Percentiles rank a stretch among this genome's conserved stretches.
Conservation (phyloP, 2,329 filamentous ascomycete species). For the Cladosporium halotolerans region DNA sequence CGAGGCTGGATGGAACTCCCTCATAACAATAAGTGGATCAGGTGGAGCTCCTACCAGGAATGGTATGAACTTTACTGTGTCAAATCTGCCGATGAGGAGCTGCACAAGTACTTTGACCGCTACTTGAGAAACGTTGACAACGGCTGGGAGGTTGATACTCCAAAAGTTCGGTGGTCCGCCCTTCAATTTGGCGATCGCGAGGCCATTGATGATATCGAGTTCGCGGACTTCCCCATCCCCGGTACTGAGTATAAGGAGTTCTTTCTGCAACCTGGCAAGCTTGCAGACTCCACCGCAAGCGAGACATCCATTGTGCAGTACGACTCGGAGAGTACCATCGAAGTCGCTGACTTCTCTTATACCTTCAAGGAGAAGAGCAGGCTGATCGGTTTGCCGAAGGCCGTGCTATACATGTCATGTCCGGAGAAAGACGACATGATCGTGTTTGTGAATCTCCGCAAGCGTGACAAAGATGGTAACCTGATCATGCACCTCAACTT, state of each 20-base stretch:
- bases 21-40: constrained; percentile 40
- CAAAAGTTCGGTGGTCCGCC: constrained; percentile 36
- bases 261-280: constrained; percentile 12
- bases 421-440: constrained; percentile 18
- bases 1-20: constrained; percentile 35
- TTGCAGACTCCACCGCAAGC: not conserved
- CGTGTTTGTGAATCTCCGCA: constrained; percentile 18
- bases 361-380: constrained; percentile 36
- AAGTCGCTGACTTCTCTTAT: constrained; percentile 30
- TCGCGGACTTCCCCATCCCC: constrained; percentile 17
- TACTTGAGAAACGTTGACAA: constrained; percentile 42
- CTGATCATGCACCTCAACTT: constrained; percentile 16
- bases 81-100: constrained; percentile 31
- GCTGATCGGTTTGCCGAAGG: constrained; percentile 44
- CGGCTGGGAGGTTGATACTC: constrained; percentile 44
- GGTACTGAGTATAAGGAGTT: constrained; percentile 14
- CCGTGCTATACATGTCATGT: constrained; percentile 38
- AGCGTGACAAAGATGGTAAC: constrained; percentile 15
- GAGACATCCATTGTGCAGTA: constrained; percentile 2
- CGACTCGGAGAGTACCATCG: constrained; percentile 18
- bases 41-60: constrained; percentile 37
- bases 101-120: constrained; percentile 41
- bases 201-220: constrained; percentile 31
- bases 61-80: constrained; percentile 41
- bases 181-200: constrained; percentile 33